phyloP scores from a whole-genome alignment of 345 rosid genomes.

The Theobroma cacao region DNA sequence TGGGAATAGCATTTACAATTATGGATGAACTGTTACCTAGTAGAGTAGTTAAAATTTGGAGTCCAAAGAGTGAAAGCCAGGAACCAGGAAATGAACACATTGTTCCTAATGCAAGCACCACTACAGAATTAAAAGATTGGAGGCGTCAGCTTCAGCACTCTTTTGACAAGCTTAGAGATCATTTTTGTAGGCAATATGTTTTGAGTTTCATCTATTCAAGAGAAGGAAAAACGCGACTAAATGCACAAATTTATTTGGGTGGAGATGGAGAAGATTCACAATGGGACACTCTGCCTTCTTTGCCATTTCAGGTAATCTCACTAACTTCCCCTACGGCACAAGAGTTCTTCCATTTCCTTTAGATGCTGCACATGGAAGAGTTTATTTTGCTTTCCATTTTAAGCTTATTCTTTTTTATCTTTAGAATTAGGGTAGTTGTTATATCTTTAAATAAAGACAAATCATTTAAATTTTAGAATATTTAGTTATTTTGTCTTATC shows the following conservation, averaged over 20 bases:
- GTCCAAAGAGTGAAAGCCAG: constrained; percentile 44
- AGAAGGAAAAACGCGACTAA: constrained; percentile 79
- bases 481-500: not conserved
- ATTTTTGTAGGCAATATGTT: constrained; percentile 94
- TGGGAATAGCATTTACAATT: constrained; percentile 91
- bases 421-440: not conserved
- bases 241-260: constrained; percentile 72
- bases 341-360: not conserved
- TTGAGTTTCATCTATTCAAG: constrained; percentile 91
- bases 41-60: constrained; percentile 62
- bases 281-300: constrained; percentile 57
- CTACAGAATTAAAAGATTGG: constrained; percentile 83
- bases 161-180: constrained; percentile 86
- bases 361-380: not conserved
- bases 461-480: not conserved
- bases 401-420: not conserved
- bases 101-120: constrained; percentile 40
- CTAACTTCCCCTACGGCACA: constrained; percentile 1
- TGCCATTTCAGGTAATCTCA: constrained; percentile 85
- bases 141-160: constrained; percentile 84
- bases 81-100: constrained; percentile 42
- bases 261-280: constrained; percentile 63
- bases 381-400: not conserved
- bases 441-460: not conserved
- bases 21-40: constrained; percentile 79